These are phyloP conservation scores for Cutaneotrichosporon cyanovorans DNA, from an alignment of 1,284 basidiomycete genomes.

Conservation along the genomic window DNA sequence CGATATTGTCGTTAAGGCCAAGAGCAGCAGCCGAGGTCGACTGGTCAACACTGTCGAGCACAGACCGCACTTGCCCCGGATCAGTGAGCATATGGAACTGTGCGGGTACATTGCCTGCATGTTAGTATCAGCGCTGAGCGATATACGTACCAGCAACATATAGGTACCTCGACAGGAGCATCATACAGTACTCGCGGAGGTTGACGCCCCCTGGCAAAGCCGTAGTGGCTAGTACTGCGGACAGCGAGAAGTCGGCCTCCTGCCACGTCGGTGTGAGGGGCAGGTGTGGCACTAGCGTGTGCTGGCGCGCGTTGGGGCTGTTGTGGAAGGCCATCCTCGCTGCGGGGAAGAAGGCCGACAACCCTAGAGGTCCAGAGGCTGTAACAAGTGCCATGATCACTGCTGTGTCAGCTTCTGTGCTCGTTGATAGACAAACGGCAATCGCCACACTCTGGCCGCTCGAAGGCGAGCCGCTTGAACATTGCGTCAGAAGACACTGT, in stretches of 20 bases:
- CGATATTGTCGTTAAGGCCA: constrained; percentile 43
- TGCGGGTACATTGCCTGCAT: constrained; percentile 1
- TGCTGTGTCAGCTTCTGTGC: constrained; percentile 17
- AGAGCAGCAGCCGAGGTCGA: constrained; percentile 26
- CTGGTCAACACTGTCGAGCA: constrained; percentile 27
- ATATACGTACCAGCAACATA: constrained; percentile 36
- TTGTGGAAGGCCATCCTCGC: constrained; percentile 21
- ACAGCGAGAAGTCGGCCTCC: constrained; percentile 47
- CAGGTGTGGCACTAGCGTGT: constrained; percentile 42
- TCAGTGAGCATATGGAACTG: constrained; percentile 40
- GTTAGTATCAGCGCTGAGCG: background rate
- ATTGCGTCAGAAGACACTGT: constrained; percentile 40
- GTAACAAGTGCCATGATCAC: constrained; percentile 50
- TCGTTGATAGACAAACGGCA: constrained; percentile 45
- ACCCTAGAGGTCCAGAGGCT: constrained; percentile 47
- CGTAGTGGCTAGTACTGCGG: constrained; percentile 38
- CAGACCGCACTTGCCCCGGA: constrained; percentile 22
- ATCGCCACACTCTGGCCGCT: constrained; percentile 49
- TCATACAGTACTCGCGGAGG: constrained; percentile 47
- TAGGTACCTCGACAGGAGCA: constrained; percentile 49
- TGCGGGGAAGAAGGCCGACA: constrained; percentile 50
- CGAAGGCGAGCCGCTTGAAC: constrained; percentile 51
- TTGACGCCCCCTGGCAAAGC: constrained; percentile 35
- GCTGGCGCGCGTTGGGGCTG: constrained; percentile 11
- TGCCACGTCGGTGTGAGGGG: constrained; percentile 48